Conservation (phyloP, 2,329 filamentous ascomycete species). For the Calonectria pauciramosa region DNA sequence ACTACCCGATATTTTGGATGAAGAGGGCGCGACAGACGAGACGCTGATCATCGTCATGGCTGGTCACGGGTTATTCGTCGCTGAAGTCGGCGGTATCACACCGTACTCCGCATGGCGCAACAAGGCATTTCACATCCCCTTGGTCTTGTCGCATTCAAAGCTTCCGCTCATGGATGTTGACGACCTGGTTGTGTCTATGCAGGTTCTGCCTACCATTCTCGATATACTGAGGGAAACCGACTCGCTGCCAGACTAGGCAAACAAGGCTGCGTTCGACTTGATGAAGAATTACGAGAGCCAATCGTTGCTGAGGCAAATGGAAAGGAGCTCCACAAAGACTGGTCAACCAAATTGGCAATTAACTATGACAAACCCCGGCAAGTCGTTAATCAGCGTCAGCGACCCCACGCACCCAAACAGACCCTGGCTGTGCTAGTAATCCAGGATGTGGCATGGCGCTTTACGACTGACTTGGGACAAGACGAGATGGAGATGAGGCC, state of each 20-base stretch:
- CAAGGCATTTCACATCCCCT: conserved; percentile 44
- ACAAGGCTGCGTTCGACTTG: conserved; percentile 35
- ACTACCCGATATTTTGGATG: conserved; percentile 43
- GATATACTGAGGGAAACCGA: conserved; percentile 46
- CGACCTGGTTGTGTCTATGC: conserved; percentile 41
- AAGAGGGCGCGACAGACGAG: conserved; percentile 47
- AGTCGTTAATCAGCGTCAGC: not conserved
- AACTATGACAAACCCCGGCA: not conserved
- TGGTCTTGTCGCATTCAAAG: conserved; percentile 47
- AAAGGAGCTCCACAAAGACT: conserved; percentile 22
- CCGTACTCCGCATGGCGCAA: conserved; percentile 46
- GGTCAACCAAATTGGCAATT: conserved; percentile 37
- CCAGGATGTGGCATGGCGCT: not conserved
- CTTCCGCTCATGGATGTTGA: conserved; percentile 43
- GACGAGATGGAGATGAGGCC: not conserved
- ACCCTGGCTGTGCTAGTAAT: not conserved
- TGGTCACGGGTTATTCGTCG: conserved; percentile 48
- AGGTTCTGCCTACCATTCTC: conserved; percentile 48
- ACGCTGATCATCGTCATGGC: conserved; percentile 47
- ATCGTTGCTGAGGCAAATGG: conserved; percentile 41
- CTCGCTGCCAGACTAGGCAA: conserved; percentile 35
- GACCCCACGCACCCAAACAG: not conserved
- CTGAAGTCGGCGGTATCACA: conserved; percentile 41
- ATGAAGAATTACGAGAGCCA: conserved; percentile 44
- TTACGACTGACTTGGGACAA: not conserved